A percentile compares a stretch with the other conserved stretches of the same genome.
Conservation (phyloP, 768 basidiomycete genomes). For the Lactifluus volemus region DNA sequence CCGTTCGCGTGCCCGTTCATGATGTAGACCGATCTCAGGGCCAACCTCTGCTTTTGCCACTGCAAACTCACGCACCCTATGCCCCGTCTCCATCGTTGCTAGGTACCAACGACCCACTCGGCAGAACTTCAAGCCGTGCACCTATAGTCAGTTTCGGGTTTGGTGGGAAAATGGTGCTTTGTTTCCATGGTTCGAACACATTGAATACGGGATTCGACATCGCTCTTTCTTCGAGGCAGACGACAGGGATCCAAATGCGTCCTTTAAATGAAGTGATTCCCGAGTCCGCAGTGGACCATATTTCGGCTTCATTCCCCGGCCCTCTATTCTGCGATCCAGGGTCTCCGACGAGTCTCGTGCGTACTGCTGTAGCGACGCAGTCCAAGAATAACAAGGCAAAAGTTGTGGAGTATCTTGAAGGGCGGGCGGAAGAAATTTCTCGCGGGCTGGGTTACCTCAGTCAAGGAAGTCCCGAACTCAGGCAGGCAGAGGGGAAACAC, state of each 20-base stretch:
- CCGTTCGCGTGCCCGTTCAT: neutral
- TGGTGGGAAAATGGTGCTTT: slow-evolving; percentile 84
- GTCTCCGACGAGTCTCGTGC: slow-evolving; percentile 56
- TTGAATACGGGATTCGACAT: slow-evolving; percentile 71
- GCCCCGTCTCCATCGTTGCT: slow-evolving; percentile 79
- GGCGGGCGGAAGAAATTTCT: slow-evolving; percentile 66
- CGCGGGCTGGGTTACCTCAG: slow-evolving; percentile 66
- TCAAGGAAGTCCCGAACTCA: slow-evolving; percentile 41
- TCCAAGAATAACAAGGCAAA: slow-evolving; percentile 75
- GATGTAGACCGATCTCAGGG: slow-evolving; percentile 13
- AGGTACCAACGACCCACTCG: slow-evolving; percentile 75
- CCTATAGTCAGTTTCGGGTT: slow-evolving; percentile 89
- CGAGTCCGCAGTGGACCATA: slow-evolving; percentile 47
- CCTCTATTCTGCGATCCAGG: slow-evolving; percentile 78
- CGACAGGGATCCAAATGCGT: slow-evolving; percentile 61
- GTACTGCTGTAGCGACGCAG: slow-evolving; percentile 47
- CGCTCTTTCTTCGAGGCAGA: slow-evolving; percentile 60
- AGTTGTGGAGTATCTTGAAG: slow-evolving; percentile 71
- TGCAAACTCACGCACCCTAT: slow-evolving; percentile 47
- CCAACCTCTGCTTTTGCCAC: slow-evolving; percentile 23
- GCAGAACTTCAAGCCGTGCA: slow-evolving; percentile 58
- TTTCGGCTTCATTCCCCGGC: slow-evolving; percentile 66
- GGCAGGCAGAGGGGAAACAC: slow-evolving; percentile 67
- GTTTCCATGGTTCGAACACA: slow-evolving; percentile 67
- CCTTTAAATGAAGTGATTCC: slow-evolving; percentile 62